Percentiles rank a stretch among this genome's conserved stretches.
These are phyloP conservation scores for Phytophthora aleatoria DNA, from an alignment of 352 stramenopile genomes.

Conservation along the genomic window DNA sequence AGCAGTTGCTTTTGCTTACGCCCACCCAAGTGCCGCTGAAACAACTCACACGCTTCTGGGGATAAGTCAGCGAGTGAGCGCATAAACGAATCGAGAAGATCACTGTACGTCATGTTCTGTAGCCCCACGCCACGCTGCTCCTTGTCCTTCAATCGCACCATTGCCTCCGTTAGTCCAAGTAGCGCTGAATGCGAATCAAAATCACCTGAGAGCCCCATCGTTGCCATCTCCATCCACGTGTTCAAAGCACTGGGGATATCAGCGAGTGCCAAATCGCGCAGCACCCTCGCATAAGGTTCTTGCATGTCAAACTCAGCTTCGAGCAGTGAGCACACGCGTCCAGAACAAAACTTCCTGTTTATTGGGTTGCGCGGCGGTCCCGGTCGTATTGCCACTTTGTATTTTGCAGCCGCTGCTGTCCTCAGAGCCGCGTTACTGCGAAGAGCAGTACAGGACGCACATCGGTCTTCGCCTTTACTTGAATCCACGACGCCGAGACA, in stretches of 20 bases:
- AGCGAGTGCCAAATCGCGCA: slow-evolving; percentile 62
- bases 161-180: slow-evolving; percentile 67
- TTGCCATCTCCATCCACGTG: slow-evolving; percentile 67
- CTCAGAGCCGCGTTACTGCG: slow-evolving; percentile 59
- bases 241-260: slow-evolving; percentile 55
- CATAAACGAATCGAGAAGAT: slow-evolving; percentile 74
- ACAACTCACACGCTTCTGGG: slow-evolving; percentile 65
- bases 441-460: slow-evolving; percentile 50
- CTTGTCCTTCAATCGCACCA: slow-evolving; percentile 81
- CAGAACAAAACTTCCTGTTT: slow-evolving; percentile 64
- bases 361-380: slow-evolving; percentile 50
- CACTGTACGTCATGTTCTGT: slow-evolving; percentile 84
- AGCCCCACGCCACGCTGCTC: slow-evolving; percentile 71
- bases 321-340: slow-evolving; percentile 53
- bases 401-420: slow-evolving; percentile 37
- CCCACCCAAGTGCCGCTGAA: slow-evolving; percentile 72
- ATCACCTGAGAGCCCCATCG: slow-evolving; percentile 63
- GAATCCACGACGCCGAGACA: slow-evolving; percentile 57
- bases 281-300: slow-evolving; percentile 50
- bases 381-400: slow-evolving; percentile 42
- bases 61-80: slow-evolving; percentile 60
- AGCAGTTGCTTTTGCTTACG: slow-evolving; percentile 55
- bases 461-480: slow-evolving; percentile 46
- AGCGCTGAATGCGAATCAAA: slow-evolving; percentile 72
- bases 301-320: slow-evolving; percentile 64